Conservation (phyloP, 495 filamentous ascomycete species). For the Poronia punctata region DNA sequence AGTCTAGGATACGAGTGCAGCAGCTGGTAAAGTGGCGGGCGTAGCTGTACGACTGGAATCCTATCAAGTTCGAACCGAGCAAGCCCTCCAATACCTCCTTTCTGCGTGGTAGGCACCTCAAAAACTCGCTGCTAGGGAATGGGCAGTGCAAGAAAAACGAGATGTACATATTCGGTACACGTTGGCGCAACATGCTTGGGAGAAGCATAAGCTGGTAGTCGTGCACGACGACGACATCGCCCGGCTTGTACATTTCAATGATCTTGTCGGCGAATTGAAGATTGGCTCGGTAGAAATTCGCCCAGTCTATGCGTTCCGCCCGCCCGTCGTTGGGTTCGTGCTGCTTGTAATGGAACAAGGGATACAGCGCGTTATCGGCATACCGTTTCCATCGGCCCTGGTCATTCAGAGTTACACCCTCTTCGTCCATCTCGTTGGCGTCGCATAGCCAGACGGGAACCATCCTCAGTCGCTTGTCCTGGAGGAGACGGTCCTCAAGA, state of each 20-base stretch:
- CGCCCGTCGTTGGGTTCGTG: conserved; percentile 81
- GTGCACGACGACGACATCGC: conserved; percentile 85
- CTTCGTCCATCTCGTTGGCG: conserved; percentile 54
- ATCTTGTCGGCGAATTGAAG: conserved; percentile 82
- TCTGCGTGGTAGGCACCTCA: conserved; percentile 73
- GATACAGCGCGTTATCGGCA: conserved; percentile 82
- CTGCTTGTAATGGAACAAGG: conserved; percentile 88
- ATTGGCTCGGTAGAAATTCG: conserved; percentile 83
- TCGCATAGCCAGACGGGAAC: conserved; percentile 81
- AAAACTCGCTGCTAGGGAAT: conserved; percentile 90
- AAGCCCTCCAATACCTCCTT: conserved; percentile 86
- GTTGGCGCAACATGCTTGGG: conserved; percentile 75
- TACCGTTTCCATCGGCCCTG: conserved; percentile 79
- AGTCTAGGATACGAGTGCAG: conserved; percentile 80
- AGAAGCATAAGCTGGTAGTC: conserved; percentile 87
- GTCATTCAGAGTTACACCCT: conserved; percentile 62
- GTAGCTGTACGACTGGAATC: conserved; percentile 89
- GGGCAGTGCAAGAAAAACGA: conserved; percentile 89
- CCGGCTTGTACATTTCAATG: conserved; percentile 74
- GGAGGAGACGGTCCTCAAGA: conserved; percentile 61
- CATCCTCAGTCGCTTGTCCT: conserved; percentile 57
- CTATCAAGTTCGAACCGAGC: conserved; percentile 81
- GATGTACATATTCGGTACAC: conserved; percentile 75
- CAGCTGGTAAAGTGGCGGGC: conserved; percentile 87
- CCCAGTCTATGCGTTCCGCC: conserved; percentile 73